Percentiles rank a stretch among this genome's conserved stretches.
Conservation (phyloP, 345 rosid genomes). For the Syzygium aqueum region DNA sequence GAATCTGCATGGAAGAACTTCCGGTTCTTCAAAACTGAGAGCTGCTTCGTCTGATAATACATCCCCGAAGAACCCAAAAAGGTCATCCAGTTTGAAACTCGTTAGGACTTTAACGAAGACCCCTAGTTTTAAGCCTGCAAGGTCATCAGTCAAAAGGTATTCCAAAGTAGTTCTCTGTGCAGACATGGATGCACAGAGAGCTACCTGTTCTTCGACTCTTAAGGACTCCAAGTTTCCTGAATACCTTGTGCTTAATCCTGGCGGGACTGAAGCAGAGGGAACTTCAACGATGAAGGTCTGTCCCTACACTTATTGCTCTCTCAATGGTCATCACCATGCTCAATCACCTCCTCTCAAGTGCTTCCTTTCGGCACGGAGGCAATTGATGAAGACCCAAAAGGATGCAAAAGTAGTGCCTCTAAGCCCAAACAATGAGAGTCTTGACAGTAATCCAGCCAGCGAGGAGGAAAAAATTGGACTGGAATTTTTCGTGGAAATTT, state of each 20-base stretch:
- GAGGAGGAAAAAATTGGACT: constrained; percentile 1
- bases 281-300: constrained; percentile 77
- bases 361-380: constrained; percentile 61
- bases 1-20: constrained; percentile 15
- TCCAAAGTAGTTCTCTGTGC: constrained; percentile 37
- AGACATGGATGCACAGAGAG: constrained; percentile 36
- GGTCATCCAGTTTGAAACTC: constrained; percentile 42
- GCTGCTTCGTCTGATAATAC: constrained; percentile 18
- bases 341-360: constrained; percentile 66
- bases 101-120: constrained; percentile 51
- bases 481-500: constrained; percentile 37
- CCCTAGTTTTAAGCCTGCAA: constrained; percentile 56
- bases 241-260: constrained; percentile 61
- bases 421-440: constrained; percentile 7
- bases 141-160: constrained; percentile 28
- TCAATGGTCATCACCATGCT: constrained; percentile 72
- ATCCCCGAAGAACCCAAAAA: constrained; percentile 17
- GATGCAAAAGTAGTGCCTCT: constrained; percentile 27
- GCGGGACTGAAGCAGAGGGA: constrained; percentile 56
- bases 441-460: neutral
- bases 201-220: constrained; percentile 86
- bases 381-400: constrained; percentile 50
- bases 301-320: constrained; percentile 78
- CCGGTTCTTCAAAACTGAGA: constrained; percentile 12
- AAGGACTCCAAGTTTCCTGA: constrained; percentile 78